Conservation (phyloP, 768 basidiomycete species). For the Pluteus cervinus region DNA sequence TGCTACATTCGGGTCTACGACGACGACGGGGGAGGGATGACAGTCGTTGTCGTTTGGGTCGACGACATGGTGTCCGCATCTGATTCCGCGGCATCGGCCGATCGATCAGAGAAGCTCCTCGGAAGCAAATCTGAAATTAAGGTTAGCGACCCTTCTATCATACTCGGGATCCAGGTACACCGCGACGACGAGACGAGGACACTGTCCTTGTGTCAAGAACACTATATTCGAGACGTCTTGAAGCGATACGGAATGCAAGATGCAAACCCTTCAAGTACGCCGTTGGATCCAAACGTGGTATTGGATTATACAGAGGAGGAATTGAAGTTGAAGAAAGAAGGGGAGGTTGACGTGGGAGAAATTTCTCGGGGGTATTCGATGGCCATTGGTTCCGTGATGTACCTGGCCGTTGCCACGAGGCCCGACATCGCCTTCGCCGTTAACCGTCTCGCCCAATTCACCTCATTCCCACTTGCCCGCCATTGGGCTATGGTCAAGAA, state of each 20-base stretch:
- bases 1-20: slow-evolving; percentile 10
- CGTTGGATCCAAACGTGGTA: slow-evolving; percentile 17
- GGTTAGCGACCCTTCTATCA: slow-evolving; percentile 18
- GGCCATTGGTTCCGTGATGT: slow-evolving; percentile 28
- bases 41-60: slow-evolving; percentile 20
- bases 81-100: slow-evolving; percentile 8
- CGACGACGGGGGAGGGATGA: slow-evolving; percentile 6
- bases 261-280: slow-evolving; percentile 16
- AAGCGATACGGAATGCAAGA: slow-evolving; percentile 15
- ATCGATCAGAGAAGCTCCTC: slow-evolving; percentile 16
- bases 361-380: slow-evolving; percentile 11
- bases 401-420: slow-evolving; percentile 22
- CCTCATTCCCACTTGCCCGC: slow-evolving; percentile 18
- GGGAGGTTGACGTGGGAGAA: slow-evolving; percentile 5
- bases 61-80: slow-evolving; percentile 27
- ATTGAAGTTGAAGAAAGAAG: neutral
- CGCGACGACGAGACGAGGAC: slow-evolving; percentile 10
- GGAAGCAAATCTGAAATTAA: slow-evolving; percentile 21
- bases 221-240: slow-evolving; percentile 22
- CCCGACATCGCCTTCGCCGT: slow-evolving; percentile 36
- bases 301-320: slow-evolving; percentile 5
- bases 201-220: slow-evolving; percentile 20
- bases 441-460: slow-evolving; percentile 23
- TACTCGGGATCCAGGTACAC: slow-evolving; percentile 26
- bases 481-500: slow-evolving; percentile 34